A percentile compares a stretch with the other conserved stretches of the same genome.
phyloP scores from a whole-genome alignment of 2,329 filamentous ascomycete genomes.

The Graphilbum fragrans region DNA sequence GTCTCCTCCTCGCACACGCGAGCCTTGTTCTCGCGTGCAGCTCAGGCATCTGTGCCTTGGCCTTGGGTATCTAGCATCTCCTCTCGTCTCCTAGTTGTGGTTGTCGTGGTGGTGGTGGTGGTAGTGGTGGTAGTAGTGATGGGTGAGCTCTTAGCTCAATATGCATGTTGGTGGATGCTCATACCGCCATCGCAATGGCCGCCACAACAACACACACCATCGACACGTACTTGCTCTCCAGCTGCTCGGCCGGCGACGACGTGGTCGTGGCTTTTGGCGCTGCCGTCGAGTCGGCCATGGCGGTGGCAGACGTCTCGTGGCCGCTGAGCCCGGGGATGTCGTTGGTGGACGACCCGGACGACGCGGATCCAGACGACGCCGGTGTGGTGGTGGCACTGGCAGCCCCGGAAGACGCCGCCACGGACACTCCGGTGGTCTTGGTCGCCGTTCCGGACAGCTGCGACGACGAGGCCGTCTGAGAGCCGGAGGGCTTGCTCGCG shows the following conservation, averaged over 20 bases:
- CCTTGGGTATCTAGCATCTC: no score
- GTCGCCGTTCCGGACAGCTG: not conserved
- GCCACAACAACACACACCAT: slow-evolving; percentile 14
- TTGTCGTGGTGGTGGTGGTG: not conserved
- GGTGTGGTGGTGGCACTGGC: not conserved
- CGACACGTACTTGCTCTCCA: slow-evolving; percentile 10
- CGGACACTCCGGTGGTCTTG: not conserved
- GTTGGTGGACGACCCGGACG: not conserved
- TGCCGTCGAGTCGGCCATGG: slow-evolving; percentile 12
- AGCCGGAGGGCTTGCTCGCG: slow-evolving; percentile 1
- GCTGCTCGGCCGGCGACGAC: slow-evolving; percentile 13
- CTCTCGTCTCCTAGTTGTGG: no score
- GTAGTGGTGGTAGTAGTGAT: not conserved
- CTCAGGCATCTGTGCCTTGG: no score
- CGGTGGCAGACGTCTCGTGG: slow-evolving; percentile 20
- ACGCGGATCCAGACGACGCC: no score
- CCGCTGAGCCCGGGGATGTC: slow-evolving; percentile 21
- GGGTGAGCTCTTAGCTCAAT: not conserved
- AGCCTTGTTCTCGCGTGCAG: no score
- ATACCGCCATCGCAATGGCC: slow-evolving; percentile 13
- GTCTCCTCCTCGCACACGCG: no score
- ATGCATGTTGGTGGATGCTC: not conserved
- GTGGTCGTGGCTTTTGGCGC: slow-evolving; percentile 13
- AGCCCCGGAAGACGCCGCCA: not conserved
- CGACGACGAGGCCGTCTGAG: not conserved